Percentiles rank a stretch among this genome's conserved stretches.
Conservation (phyloP, 495 filamentous ascomycete genomes). For the Trypethelium eluteriae region DNA sequence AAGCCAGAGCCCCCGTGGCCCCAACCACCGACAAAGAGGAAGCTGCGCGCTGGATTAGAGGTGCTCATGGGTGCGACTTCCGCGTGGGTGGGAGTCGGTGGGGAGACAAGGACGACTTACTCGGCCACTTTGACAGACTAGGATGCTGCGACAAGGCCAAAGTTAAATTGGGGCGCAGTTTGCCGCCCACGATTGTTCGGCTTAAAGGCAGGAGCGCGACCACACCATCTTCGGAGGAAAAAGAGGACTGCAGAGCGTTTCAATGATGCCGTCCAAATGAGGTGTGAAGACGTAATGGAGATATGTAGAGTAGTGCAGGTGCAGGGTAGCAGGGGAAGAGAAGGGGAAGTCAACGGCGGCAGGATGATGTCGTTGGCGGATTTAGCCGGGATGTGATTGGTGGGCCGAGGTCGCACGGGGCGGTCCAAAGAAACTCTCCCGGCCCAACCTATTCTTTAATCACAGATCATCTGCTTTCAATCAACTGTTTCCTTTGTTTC, state of each 20-base stretch:
- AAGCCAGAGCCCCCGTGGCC: slow-evolving; percentile 19
- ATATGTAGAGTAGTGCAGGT: neutral
- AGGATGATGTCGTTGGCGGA: slow-evolving; percentile 6
- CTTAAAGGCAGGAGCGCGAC: neutral
- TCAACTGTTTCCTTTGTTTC: neutral
- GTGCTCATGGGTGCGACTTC: neutral
- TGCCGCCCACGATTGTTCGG: neutral
- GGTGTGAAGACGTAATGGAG: neutral
- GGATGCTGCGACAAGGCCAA: neutral
- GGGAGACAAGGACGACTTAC: neutral
- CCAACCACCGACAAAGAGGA: slow-evolving; percentile 19
- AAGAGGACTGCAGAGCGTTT: neutral
- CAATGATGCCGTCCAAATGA: neutral
- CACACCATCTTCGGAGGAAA: neutral
- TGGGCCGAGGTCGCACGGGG: neutral
- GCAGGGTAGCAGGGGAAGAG: neutral
- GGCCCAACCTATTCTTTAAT: neutral
- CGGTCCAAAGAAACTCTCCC: too few relatives aligned
- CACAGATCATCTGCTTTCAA: neutral
- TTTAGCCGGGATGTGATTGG: slow-evolving; percentile 5
- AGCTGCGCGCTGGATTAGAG: slow-evolving; percentile 12
- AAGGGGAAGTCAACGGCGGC: neutral
- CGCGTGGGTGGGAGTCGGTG: neutral
- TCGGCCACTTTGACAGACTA: slow-evolving; percentile 6
- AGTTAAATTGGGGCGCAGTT: neutral